These are phyloP conservation scores for Cicer cuneatum DNA, from an alignment of 306 rosid species.

Conservation along the genomic window DNA sequence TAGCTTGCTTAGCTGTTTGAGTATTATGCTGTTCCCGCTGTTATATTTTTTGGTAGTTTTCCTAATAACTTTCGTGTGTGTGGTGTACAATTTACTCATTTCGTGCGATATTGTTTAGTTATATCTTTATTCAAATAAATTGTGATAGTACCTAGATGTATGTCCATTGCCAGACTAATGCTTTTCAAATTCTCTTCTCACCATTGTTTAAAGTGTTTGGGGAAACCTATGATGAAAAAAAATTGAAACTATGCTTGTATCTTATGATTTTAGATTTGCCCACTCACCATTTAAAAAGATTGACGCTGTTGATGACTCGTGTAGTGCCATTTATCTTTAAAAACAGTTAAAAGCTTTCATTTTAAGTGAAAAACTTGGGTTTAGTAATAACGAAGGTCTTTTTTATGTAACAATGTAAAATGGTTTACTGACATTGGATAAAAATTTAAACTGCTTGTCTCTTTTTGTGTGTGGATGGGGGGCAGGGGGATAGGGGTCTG, in stretches of 20 bases:
- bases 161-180: background rate
- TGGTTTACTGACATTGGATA: background rate
- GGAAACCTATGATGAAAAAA: constrained; percentile 11
- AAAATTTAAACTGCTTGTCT: constrained; percentile 5
- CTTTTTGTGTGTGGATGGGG: background rate
- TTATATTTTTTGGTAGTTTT: background rate
- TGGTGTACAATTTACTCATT: too few relatives aligned
- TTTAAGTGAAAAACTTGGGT: constrained; percentile 7
- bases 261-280: background rate
- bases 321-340: constrained; percentile 7
- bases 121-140: background rate
- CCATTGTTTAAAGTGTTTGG: background rate
- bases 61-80: background rate
- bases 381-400: background rate
- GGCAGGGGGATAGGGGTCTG: background rate
- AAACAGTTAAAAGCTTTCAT: constrained; percentile 6
- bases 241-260: constrained; percentile 1
- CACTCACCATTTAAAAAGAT: background rate
- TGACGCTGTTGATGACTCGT: background rate
- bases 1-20: background rate
- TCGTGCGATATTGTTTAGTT: background rate
- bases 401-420: too few relatives aligned
- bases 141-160: constrained; percentile 28
- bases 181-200: background rate
- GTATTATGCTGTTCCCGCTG: constrained; percentile 8